Percentiles rank a stretch among this genome's conserved stretches.
Evolutionary conservation across 2,329 filamentous ascomycete species (phyloP).

Genomic region (Graphilbum sp.): DNA sequence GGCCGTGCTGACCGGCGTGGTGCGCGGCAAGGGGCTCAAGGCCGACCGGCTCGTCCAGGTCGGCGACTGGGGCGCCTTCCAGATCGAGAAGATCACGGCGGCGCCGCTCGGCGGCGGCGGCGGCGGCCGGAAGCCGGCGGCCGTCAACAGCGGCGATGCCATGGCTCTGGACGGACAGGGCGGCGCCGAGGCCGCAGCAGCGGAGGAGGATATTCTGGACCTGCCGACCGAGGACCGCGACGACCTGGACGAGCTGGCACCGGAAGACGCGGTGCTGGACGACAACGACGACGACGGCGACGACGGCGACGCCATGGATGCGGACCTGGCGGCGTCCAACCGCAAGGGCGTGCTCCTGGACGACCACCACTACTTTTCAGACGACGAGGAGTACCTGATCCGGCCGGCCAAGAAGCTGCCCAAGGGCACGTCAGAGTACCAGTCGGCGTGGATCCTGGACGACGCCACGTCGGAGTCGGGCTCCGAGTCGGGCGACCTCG

Average conservation of each 20-base stretch:
- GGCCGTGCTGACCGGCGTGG: constrained; percentile 60
- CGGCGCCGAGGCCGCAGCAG: constrained; percentile 28
- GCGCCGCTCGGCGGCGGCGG: constrained; percentile 50
- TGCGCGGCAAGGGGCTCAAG: constrained; percentile 75
- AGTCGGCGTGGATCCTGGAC: constrained; percentile 80
- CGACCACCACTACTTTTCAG: constrained; percentile 95
- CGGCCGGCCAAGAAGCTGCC: constrained; percentile 59
- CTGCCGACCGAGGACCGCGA: constrained; percentile 65
- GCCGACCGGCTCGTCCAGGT: constrained; percentile 81
- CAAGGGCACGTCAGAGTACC: constrained; percentile 83
- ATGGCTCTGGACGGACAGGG: constrained; percentile 50
- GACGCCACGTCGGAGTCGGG: constrained; percentile 63
- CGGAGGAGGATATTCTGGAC: constrained; percentile 33
- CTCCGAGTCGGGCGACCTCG: constrained; percentile 69
- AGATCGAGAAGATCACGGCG: constrained; percentile 75
- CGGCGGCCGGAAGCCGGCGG: too few species aligned
- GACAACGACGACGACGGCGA: constrained; percentile 35
- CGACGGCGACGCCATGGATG: constrained; percentile 19
- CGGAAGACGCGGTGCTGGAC: constrained; percentile 76
- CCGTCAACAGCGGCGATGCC: too few species aligned
- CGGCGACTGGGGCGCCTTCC: constrained; percentile 86
- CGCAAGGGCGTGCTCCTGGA: constrained; percentile 84
- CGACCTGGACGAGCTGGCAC: constrained; percentile 66
- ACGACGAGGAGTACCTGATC: constrained; percentile 53
- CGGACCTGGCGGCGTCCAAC: constrained; percentile 20